These are phyloP conservation scores for Malus asiatica DNA, from an alignment of 306 rosid genomes.

Conservation along the genomic window DNA sequence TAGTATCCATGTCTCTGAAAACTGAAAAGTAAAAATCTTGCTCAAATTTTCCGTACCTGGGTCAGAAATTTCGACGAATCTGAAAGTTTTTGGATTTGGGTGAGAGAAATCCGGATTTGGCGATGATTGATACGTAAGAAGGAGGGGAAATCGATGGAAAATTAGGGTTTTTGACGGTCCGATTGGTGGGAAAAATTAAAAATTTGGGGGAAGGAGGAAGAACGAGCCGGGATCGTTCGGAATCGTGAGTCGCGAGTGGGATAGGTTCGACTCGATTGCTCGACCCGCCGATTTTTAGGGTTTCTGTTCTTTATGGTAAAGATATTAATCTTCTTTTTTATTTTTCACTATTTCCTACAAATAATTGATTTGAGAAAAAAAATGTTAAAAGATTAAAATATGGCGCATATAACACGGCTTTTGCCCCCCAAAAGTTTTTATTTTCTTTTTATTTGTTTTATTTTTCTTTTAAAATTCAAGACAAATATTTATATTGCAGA, in stretches of 20 bases:
- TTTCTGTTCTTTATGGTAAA: background rate
- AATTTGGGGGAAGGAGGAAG: slow-evolving; percentile 10
- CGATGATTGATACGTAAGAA: background rate
- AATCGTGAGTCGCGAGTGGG: slow-evolving; percentile 61
- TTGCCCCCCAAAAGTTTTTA: background rate
- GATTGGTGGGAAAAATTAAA: slow-evolving; percentile 13
- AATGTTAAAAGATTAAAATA: background rate
- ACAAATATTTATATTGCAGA: background rate
- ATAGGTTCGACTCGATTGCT: slow-evolving; percentile 48
- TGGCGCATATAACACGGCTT: background rate
- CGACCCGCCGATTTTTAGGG: slow-evolving; percentile 52
- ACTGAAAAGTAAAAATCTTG: background rate
- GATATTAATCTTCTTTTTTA: background rate
- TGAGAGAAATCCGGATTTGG: background rate
- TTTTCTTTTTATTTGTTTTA: background rate
- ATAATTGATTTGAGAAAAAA: background rate
- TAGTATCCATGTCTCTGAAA: background rate
- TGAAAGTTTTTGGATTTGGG: slow-evolving; percentile 1
- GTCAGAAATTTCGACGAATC: background rate
- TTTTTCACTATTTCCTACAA: background rate
- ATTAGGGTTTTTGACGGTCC: slow-evolving; percentile 6
- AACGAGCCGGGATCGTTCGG: slow-evolving; percentile 30
- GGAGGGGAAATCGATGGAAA: background rate
- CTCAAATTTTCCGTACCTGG: slow-evolving; percentile 7
- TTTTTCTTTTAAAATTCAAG: background rate